Base-by-base conservation (phyloP, 495 filamentous ascomycete species). In the Tetracladium setigerum region DNA sequence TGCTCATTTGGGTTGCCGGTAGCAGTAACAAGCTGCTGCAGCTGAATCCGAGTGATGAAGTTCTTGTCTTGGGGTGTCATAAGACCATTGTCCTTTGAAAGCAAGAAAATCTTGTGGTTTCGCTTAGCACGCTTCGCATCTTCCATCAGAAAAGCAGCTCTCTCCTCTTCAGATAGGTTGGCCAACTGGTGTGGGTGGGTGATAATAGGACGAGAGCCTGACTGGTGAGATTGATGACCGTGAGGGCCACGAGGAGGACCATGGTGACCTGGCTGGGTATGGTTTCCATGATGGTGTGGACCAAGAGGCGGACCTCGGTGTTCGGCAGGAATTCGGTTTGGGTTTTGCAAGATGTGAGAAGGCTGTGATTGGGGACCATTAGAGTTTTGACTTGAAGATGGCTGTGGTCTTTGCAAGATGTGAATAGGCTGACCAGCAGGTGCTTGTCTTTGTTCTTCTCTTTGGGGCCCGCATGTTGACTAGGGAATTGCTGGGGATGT, bases 51-150 rank as follows among this genome's bases (percentile, higher is more conserved):
- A 9, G 94, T 96, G 48, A 99, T 92, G 62, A 96, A 99, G 59
- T 96, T 99, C 73, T 99, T 99, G 66, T 99, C 92, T 60, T 95
- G 89, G 2, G 94, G 94, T 15, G 94, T 97, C 92, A 99, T 99
- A 46, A 99, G 63, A 19, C 92, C 94, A 59, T 99, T 97, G 57
- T 94, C 90, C 56, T 83, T 86, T 7, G 94, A 95, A 18, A 99
- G 70, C 18, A 92, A 76, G 57, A 86, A 88, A 44, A 99, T 99
- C 70, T 99, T 99, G 70, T 97, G 91, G 60, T 97, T 97, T 27
- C 92, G 81, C 68, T 99, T 99, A 2, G 94, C 87, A 38, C 94
- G 80, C 66, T 89, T 95, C 9, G 91, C 89, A 61, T 97, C 92
- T 55, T 95, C 92, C 50, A 84, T 77, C 47, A 95, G 63, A 60